Evolutionary conservation across 208 protist genomes (phyloP).

Genomic region (Naegleria lovaniensis): DNA sequence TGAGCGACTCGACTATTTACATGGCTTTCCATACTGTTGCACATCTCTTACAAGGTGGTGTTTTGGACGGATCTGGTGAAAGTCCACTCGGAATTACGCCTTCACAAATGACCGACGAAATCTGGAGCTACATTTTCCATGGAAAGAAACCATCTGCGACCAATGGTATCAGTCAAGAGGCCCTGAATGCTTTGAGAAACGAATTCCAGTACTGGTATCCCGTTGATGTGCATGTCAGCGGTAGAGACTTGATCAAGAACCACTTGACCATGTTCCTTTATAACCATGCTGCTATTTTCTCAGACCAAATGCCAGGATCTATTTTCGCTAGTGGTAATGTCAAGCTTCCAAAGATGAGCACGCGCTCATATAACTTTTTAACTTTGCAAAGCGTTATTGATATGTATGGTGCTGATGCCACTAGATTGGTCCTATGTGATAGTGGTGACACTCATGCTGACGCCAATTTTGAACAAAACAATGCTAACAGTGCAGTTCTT

Average conservation of each 20-base stretch:
- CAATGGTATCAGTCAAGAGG: conserved; percentile 62
- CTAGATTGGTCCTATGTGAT: conserved; percentile 94
- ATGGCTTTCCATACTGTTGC: conserved; percentile 99
- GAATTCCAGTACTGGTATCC: conserved; percentile 98
- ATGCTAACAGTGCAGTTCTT: conserved; percentile 86
- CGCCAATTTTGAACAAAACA: conserved; percentile 93
- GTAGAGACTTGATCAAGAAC: conserved; percentile 99
- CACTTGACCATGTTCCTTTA: conserved; percentile 99
- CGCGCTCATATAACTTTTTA: conserved; percentile 99
- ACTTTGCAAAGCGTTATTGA: conserved; percentile 77
- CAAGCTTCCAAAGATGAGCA: conserved; percentile 99
- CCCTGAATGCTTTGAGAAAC: conserved; percentile 64
- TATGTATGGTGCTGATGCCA: conserved; percentile 77
- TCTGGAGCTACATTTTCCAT: conserved; percentile 90
- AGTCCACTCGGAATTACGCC: conserved; percentile 65
- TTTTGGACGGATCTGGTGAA: conserved; percentile 49
- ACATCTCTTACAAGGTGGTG: conserved; percentile 85
- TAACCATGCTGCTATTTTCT: conserved; percentile 98
- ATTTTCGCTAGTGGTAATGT: conserved; percentile 99
- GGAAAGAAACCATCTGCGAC: conserved; percentile 56
- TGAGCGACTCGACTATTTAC: conserved; percentile 99
- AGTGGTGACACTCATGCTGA: conserved; percentile 96
- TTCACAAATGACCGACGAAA: conserved; percentile 80
- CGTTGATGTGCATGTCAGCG: conserved; percentile 95
- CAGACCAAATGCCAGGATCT: conserved; percentile 71